phyloP scores from a whole-genome alignment of 2,329 filamentous ascomycete genomes.

The Scleromitrula shiraiana region DNA sequence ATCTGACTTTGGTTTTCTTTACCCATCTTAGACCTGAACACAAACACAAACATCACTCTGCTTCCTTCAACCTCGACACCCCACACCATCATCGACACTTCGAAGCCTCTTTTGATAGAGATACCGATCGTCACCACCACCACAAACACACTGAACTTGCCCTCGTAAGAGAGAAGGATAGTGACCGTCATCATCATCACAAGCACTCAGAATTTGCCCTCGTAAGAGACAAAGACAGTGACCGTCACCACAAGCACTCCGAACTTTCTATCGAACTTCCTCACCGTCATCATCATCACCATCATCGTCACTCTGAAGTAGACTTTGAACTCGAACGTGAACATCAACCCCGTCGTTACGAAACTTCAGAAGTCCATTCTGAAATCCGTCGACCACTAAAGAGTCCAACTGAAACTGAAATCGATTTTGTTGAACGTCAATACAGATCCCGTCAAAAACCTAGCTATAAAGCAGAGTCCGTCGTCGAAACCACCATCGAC shows the following conservation, averaged over 20 bases:
- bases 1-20: constrained; percentile 18
- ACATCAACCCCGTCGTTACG: constrained; percentile 27
- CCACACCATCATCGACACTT: constrained; percentile 20
- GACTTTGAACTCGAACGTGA: constrained; percentile 38
- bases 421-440: constrained; percentile 59
- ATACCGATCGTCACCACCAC: constrained; percentile 6
- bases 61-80: constrained; percentile 43
- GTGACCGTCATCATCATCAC: constrained; percentile 9
- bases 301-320: constrained; percentile 12
- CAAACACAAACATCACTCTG: constrained; percentile 35
- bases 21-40: constrained; percentile 21
- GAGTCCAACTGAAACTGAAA: constrained; percentile 24
- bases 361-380: constrained; percentile 20
- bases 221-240: constrained; percentile 7
- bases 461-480: constrained; percentile 29
- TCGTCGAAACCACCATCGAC: constrained; percentile 58
- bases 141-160: constrained; percentile 1
- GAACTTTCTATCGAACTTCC: constrained; percentile 33
- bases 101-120: constrained; percentile 12
- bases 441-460: constrained; percentile 44
- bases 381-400: constrained; percentile 22
- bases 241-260: constrained; percentile 4
- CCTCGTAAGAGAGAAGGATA: too few species aligned
- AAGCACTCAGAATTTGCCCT: constrained; percentile 21
- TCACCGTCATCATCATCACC: constrained; percentile 14